Evolutionary conservation across 225 moss, liverwort and hornwort species (phyloP), one percentile per base, ranked within the genome.

Genomic region (Lunularia cruciata): DNA sequence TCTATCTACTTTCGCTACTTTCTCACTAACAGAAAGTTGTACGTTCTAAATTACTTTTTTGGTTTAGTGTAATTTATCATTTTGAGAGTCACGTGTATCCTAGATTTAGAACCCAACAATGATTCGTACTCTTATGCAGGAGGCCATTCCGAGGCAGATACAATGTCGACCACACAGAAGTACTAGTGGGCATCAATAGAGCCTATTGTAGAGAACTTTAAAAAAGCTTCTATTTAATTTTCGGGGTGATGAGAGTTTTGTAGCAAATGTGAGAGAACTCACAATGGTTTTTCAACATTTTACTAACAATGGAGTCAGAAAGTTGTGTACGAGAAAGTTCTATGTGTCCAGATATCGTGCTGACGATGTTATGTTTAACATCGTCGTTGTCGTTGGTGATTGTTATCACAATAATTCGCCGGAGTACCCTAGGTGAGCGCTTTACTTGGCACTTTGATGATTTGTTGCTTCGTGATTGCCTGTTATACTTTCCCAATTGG

Each of bases 91-190:
- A 32, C 45, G 8, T 43, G 12, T 43, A 46, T 4, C 10, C 10
- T 47, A n/a, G 38, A 27, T 16, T 23, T 63, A 27, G 15, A 63
- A 25, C 30, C 45, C n/a, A 64, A 43, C 63, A 45, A 64, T 46
- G 25, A 30, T 64, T 43, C 31, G 42, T 43, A 64, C 45, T 30
- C 43, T 64, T 25, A 6, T 46, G 63, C 63, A 64, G 63, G 63
- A 46, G 27, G 63, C 46, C 43, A 10, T 15, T 64, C 43, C 8
- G 63, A 43, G 16, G 45, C 63, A 46, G 63, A 64, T 64, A 43
- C 43, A 25, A 46, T 43, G 43, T 64, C 63, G 46, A 26, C 63
- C 42, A 64, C 45, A 23, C 63, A 64, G 31, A 64, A 25, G 3
- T 61, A n/a, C 38, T 61, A 61, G 61, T 61, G 10, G 23, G 14